Evolutionary conservation across 805 yeast genomes (phyloP), one percentile per base, ranked within the genome.

Genomic region (Monosporozyma unispora): DNA sequence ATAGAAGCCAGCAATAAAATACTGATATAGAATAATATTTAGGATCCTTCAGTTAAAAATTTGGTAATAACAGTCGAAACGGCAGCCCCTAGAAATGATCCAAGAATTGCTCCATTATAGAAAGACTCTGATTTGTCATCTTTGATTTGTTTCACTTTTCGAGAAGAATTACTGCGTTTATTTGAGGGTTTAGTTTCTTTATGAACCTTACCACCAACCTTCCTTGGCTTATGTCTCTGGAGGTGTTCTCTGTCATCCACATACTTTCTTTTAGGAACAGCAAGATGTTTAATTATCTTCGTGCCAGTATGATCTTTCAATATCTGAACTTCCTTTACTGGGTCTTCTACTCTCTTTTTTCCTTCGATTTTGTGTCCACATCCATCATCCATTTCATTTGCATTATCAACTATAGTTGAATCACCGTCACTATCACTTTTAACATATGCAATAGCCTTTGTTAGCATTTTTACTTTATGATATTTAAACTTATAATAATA

Each of bases 31-130:
- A 37, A 23, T 19, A 22, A 8, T 25, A 4, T 18, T 37, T 37
- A 25, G 12, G 35, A 19, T 33, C 31, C 25, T 19, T 43, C 47
- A 22, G 50, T 16, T 4, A 49, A 29, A n/a, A 48, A 29, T 25
- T 50, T 55, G n/a, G 53, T 52, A 3, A 57, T 45, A 5, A 52
- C 54, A 4, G 66, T 54, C 22, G 60, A 58, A 18, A 61, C 23
- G 5, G 62, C 52, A 5, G 67, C 64, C 2, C 68, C 68, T 10
- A 63, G 28, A 38, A 63, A 63, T 2, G 66, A 59, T 1, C 68
- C 67, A 11, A 59, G 35, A 5, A 63, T 33, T 4, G 64, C 57
- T 14, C 67, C 67, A 8, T 54, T 56, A 33, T 58, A 57, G 41
- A 63, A 63, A 9, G 31, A 28, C 9, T 22, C 31, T 9, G 33